Percentiles rank a stretch among this genome's conserved stretches.
These are phyloP conservation scores for Exserohilum turcica DNA, from an alignment of 2,329 filamentous ascomycete genomes.

Conservation along the genomic window DNA sequence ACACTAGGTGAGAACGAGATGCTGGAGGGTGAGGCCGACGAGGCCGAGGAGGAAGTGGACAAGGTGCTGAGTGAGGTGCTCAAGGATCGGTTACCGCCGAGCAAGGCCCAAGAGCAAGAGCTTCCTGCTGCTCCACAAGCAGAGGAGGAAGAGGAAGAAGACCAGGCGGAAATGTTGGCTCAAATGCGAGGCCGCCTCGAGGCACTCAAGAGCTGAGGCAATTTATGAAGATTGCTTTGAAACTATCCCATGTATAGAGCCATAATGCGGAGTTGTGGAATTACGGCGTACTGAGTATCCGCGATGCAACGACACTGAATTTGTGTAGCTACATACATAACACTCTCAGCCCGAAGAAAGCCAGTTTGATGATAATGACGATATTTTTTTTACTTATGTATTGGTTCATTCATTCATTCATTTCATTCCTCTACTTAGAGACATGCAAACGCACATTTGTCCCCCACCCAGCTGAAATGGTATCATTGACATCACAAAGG, in stretches of 20 bases:
- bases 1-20: slow-evolving; percentile 72
- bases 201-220: slow-evolving; percentile 78
- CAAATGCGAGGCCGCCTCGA: slow-evolving; percentile 93
- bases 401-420: background rate
- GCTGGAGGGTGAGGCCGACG: slow-evolving; percentile 73
- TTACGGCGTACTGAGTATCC: background rate
- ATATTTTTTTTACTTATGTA: background rate
- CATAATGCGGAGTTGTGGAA: slow-evolving; percentile 2
- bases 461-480: background rate
- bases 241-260: background rate
- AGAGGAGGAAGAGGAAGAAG: slow-evolving; percentile 77
- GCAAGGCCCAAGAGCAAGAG: slow-evolving; percentile 60
- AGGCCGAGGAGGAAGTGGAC: slow-evolving; percentile 78
- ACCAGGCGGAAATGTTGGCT: slow-evolving; percentile 86
- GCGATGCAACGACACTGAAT: background rate
- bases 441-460: background rate
- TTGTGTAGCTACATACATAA: background rate
- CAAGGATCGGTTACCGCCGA: slow-evolving; percentile 76
- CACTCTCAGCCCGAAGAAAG: background rate
- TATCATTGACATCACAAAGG: background rate
- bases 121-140: slow-evolving; percentile 58
- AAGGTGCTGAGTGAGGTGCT: slow-evolving; percentile 91
- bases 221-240: background rate
- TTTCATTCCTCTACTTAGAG: background rate
- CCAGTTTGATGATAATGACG: background rate